phyloP scores from a whole-genome alignment of 169 alveolate species.

The Babesia ovis region DNA sequence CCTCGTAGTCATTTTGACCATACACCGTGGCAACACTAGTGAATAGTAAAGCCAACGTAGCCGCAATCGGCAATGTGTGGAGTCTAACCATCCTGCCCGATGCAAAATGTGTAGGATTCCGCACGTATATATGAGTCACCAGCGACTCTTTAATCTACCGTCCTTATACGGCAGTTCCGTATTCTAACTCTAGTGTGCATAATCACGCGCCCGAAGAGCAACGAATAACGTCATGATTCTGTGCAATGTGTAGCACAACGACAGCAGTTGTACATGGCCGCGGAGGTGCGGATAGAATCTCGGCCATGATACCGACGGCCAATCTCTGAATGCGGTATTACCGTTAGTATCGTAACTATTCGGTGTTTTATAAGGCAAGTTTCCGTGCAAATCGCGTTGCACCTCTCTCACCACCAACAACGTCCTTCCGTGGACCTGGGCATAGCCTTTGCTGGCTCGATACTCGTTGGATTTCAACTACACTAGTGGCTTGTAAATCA shows the following conservation, averaged over 20 bases:
- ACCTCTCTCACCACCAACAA: too few relatives aligned
- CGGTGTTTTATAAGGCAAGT: too few relatives aligned
- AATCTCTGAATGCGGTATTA: too few relatives aligned
- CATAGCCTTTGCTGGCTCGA: too few relatives aligned
- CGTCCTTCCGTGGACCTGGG: too few relatives aligned
- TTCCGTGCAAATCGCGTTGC: too few relatives aligned
- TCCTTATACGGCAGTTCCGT: not conserved
- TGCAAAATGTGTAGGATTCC: constrained; percentile 24
- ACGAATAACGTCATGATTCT: not conserved
- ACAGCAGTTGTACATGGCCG: not conserved
- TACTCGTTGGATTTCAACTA: too few relatives aligned
- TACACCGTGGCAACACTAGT: too few relatives aligned
- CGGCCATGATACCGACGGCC: too few relatives aligned
- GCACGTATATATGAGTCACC: not conserved
- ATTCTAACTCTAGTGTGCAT: not conserved
- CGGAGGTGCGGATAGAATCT: not conserved
- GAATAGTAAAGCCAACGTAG: not conserved
- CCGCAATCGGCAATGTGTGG: not conserved
- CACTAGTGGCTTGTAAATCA: too few relatives aligned
- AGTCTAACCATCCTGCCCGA: constrained; percentile 2
- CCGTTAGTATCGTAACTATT: too few relatives aligned
- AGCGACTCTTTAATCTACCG: not conserved
- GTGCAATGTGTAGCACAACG: constrained; percentile 33
- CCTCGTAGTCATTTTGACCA: not conserved
- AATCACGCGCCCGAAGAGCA: not conserved